These are phyloP conservation scores for Fraxinus greggii DNA, from an alignment of 305 asterid species.

Conservation along the genomic window DNA sequence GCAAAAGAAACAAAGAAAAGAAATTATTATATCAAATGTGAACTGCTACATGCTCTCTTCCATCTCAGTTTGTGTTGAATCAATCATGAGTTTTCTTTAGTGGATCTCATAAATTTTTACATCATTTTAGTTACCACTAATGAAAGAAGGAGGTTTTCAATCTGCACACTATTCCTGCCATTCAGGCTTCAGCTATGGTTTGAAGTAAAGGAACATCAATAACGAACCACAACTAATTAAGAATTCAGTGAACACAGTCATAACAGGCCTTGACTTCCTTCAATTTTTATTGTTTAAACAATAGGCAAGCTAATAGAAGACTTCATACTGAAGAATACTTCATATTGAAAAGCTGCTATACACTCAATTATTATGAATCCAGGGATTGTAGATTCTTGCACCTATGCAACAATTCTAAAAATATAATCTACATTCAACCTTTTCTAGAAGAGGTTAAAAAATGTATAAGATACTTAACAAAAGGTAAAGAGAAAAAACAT, in stretches of 20 bases:
- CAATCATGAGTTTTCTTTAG: not conserved
- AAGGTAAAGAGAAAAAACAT: not conserved
- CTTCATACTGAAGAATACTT: not conserved
- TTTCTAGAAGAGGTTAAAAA: not conserved
- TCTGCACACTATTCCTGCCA: not conserved
- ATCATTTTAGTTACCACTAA: not conserved
- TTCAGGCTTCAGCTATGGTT: not conserved
- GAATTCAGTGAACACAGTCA: not conserved
- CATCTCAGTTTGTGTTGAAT: not conserved
- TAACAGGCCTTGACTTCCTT: not conserved
- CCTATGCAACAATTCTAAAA: not conserved
- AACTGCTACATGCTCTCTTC: not conserved
- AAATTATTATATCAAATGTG: not conserved
- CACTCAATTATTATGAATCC: not conserved
- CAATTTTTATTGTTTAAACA: not conserved
- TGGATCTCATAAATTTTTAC: not conserved
- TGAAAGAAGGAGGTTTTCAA: not conserved
- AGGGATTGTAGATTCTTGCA: not conserved
- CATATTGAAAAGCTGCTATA: slow-evolving; percentile 5
- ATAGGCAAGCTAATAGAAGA: not conserved
- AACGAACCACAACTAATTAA: not conserved
- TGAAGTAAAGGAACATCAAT: not conserved
- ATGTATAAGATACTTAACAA: not conserved
- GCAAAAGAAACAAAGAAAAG: too few relatives aligned
- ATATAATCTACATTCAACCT: not conserved